phyloP scores from a whole-genome alignment of 2,329 filamentous ascomycete genomes.

The Phialocephala subalpina region DNA sequence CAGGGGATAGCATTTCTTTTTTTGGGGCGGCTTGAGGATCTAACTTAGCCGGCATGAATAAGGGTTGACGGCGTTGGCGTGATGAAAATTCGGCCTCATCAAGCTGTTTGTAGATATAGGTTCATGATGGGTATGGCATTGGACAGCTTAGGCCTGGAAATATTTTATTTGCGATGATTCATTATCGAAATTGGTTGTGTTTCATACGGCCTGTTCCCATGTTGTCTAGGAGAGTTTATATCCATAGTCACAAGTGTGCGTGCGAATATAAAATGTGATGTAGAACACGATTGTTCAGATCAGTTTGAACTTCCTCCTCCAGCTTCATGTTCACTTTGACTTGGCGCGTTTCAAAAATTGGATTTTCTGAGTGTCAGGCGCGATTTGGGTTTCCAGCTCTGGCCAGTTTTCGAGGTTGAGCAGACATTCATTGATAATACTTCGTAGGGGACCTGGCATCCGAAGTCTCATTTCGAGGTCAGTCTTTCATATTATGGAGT shows the following conservation, averaged over 20 bases:
- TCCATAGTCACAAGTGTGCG: background rate
- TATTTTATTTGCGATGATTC: background rate
- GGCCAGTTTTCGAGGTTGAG: no score
- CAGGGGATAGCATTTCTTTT: slow-evolving; percentile 23
- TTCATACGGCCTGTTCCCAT: background rate
- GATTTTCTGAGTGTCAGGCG: no score
- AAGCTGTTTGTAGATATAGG: slow-evolving; percentile 11
- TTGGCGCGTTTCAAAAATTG: no score
- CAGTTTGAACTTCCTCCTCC: no score
- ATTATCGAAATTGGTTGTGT: background rate
- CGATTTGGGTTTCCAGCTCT: no score
- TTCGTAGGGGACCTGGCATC: no score
- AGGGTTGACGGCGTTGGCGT: slow-evolving; percentile 15
- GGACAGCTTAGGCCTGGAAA: slow-evolving; percentile 7
- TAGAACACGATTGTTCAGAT: background rate
- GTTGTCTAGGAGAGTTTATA: background rate
- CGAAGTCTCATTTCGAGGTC: no score
- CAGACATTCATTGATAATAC: no score
- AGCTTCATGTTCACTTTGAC: no score
- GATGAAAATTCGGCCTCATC: slow-evolving; percentile 6
- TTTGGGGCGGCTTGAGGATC: slow-evolving; percentile 22
- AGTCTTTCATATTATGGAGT: no score
- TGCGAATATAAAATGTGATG: background rate
- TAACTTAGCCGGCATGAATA: slow-evolving; percentile 34
- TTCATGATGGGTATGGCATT: slow-evolving; percentile 12